Evolutionary conservation across 306 rosid genomes (phyloP).

Genomic region (Cucumis melo): DNA sequence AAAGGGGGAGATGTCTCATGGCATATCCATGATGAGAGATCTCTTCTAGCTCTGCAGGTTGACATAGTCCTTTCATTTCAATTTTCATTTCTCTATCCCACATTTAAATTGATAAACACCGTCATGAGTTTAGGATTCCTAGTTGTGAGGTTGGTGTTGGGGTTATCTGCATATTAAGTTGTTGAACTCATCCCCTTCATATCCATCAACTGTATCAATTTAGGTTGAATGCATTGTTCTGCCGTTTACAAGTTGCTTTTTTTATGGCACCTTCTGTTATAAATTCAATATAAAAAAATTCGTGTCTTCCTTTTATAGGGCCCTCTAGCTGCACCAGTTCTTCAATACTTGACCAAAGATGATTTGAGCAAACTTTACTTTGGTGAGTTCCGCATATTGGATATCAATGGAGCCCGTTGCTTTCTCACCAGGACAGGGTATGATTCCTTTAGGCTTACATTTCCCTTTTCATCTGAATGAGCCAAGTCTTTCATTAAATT

Average conservation of each 20-base stretch:
- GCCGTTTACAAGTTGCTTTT: background rate
- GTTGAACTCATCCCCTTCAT: background rate
- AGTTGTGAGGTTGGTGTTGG: background rate
- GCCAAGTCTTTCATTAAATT: background rate
- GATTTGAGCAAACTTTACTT: conserved; percentile 82
- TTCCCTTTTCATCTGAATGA: background rate
- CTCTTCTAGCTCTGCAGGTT: conserved; percentile 85
- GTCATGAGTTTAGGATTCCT: background rate
- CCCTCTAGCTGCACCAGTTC: conserved; percentile 86
- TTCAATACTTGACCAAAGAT: conserved; percentile 75
- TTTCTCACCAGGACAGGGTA: conserved; percentile 95
- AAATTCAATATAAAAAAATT: background rate
- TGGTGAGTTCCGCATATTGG: conserved; percentile 67
- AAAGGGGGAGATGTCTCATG: conserved; percentile 95
- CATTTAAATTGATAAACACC: background rate
- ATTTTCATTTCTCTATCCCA: background rate
- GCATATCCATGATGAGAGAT: conserved; percentile 94
- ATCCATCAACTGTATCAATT: background rate
- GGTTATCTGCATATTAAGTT: background rate
- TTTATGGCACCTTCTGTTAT: background rate
- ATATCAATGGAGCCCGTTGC: conserved; percentile 63
- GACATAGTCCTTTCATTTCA: background rate
- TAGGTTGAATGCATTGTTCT: background rate
- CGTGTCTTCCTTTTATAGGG: conserved; percentile 36
- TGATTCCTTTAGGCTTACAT: conserved; percentile 12